Evolutionary conservation across 1,284 basidiomycete species (phyloP).

Genomic region (Pseudozyma sp.): DNA sequence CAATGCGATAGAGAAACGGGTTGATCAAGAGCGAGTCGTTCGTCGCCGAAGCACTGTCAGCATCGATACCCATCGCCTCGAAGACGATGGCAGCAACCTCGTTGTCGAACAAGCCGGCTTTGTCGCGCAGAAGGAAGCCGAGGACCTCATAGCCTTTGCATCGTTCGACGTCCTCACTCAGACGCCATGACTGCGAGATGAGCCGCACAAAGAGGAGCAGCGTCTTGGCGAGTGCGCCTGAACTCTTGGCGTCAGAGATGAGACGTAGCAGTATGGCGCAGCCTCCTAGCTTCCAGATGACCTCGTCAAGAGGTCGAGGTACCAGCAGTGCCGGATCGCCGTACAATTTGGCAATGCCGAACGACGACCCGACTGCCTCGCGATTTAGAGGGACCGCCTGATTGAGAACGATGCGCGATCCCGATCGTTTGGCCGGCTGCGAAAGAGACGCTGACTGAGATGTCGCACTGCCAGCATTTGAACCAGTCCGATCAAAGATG

Average conservation of each 20-base stretch:
- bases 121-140: conserved; percentile 78
- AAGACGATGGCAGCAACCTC: conserved; percentile 82
- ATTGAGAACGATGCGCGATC: conserved; percentile 49
- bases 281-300: conserved; percentile 86
- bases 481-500: conserved; percentile 26
- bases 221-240: conserved; percentile 79
- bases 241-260: conserved; percentile 72
- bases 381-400: conserved; percentile 43
- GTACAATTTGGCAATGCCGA: conserved; percentile 49
- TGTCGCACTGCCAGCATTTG: not conserved
- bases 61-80: conserved; percentile 82
- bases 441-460: not conserved
- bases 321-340: conserved; percentile 72
- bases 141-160: conserved; percentile 79
- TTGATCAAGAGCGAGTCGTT: conserved; percentile 76
- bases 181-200: conserved; percentile 83
- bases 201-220: conserved; percentile 81
- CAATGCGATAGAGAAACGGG: conserved; percentile 80
- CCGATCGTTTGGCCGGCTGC: conserved; percentile 31
- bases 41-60: conserved; percentile 71
- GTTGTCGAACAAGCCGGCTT: conserved; percentile 80
- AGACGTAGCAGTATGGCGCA: conserved; percentile 80
- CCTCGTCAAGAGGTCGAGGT: conserved; percentile 78
- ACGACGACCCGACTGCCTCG: conserved; percentile 46
- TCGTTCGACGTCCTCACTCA: conserved; percentile 63